These are phyloP conservation scores for Kodamaea sp. DNA, from an alignment of 1,139 yeast species.

Conservation along the genomic window DNA sequence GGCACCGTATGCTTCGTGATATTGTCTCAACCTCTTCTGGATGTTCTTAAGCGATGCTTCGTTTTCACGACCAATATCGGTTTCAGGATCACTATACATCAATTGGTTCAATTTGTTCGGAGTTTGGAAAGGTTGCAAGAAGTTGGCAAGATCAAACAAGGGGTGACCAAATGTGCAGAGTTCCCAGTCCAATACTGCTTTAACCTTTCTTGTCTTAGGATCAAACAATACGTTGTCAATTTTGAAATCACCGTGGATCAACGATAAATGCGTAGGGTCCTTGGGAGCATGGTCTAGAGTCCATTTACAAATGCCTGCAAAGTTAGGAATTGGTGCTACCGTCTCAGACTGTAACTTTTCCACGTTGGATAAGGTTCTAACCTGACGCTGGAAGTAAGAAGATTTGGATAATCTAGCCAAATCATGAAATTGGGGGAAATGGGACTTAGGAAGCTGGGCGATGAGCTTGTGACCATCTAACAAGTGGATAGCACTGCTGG, in stretches of 20 bases:
- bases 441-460: conserved; percentile 42
- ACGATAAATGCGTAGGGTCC: conserved; percentile 48
- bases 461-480: conserved; percentile 50
- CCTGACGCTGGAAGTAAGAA: conserved; percentile 58
- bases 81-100: conserved; percentile 31
- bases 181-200: conserved; percentile 71
- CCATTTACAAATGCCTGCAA: conserved; percentile 46
- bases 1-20: conserved; percentile 29
- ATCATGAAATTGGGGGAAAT: conserved; percentile 48
- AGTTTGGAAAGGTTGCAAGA: conserved; percentile 57
- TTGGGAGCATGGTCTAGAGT: conserved; percentile 42
- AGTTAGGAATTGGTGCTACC: conserved; percentile 54
- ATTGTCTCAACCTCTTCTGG: conserved; percentile 27
- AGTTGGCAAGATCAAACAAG: conserved; percentile 61
- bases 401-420: conserved; percentile 22
- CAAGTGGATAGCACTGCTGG: conserved; percentile 54
- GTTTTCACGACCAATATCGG: conserved; percentile 38
- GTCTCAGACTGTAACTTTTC: conserved; percentile 51
- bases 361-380: conserved; percentile 49
- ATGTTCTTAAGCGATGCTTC: conserved; percentile 28
- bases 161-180: conserved; percentile 71
- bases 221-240: conserved; percentile 63
- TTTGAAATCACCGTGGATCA: conserved; percentile 71
- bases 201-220: conserved; percentile 47
- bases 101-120: conserved; percentile 38